Percentiles rank a stretch among this genome's conserved stretches.
These are phyloP conservation scores for Austroboletus rostrupii DNA, from an alignment of 1,284 basidiomycete genomes.

Conservation along the genomic window DNA sequence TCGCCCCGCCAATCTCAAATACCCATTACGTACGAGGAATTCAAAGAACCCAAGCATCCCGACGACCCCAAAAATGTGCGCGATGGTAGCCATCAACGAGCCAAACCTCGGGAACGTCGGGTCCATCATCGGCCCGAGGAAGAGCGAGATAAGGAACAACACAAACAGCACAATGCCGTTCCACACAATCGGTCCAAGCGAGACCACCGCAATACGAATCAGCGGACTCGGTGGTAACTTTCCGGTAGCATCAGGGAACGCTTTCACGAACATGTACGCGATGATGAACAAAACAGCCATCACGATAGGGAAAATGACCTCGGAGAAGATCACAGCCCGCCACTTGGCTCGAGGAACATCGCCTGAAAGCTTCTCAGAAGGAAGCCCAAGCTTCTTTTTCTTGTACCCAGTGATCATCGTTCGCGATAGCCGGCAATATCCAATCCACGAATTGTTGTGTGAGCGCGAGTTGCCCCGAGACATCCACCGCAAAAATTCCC, in stretches of 20 bases:
- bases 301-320: conserved; percentile 81
- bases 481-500: conserved; percentile 97
- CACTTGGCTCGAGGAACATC: conserved; percentile 89
- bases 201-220: conserved; percentile 85
- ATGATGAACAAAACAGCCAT: conserved; percentile 77
- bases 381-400: conserved; percentile 94
- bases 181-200: conserved; percentile 93
- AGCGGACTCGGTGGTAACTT: conserved; percentile 67
- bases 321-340: conserved; percentile 81
- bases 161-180: conserved; percentile 86
- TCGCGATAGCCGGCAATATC: conserved; percentile 91
- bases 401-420: conserved; percentile 98
- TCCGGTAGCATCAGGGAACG: conserved; percentile 71
- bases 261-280: conserved; percentile 89
- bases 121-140: conserved; percentile 89
- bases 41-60: conserved; percentile 90
- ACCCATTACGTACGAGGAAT: conserved; percentile 70
- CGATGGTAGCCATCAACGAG: conserved; percentile 83
- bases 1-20: background rate
- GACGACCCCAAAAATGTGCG: conserved; percentile 78
- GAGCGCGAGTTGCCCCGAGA: conserved; percentile 92
- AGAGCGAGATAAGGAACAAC: conserved; percentile 88
- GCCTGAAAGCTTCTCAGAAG: conserved; percentile 90
- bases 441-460: conserved; percentile 92
- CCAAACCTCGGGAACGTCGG: conserved; percentile 79